Evolutionary conservation across 108 stramenopile genomes (phyloP).

Genomic region (Bacterosira constricta): DNA sequence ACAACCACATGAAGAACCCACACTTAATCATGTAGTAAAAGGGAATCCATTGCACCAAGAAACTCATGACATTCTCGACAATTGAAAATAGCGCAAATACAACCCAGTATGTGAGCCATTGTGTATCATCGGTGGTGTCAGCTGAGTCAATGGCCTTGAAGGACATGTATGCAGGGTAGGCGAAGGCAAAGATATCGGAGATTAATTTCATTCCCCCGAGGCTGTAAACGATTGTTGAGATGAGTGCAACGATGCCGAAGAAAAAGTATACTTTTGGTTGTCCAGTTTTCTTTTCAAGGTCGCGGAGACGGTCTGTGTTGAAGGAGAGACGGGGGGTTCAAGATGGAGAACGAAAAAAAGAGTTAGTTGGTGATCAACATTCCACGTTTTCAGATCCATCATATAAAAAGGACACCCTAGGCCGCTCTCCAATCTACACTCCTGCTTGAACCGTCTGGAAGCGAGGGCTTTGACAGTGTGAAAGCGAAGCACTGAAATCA

Average conservation of each 20-base stretch:
- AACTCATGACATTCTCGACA: constrained; percentile 51
- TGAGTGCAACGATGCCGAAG: constrained; percentile 41
- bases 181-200: constrained; percentile 89
- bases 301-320: constrained; percentile 74
- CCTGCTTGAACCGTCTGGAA: no score
- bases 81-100: constrained; percentile 87
- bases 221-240: constrained; percentile 42
- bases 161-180: constrained; percentile 97
- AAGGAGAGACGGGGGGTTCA: no score
- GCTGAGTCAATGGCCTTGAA: constrained; percentile 94
- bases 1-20: constrained; percentile 81
- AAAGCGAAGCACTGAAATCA: no score
- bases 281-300: constrained; percentile 82
- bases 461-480: no score
- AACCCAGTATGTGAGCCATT: constrained; percentile 99
- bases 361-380: no score
- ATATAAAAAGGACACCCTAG: no score
- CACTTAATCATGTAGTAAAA: constrained; percentile 87
- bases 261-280: constrained; percentile 81
- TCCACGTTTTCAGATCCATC: no score
- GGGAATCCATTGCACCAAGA: constrained; percentile 68
- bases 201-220: constrained; percentile 81
- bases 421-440: no score
- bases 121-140: constrained; percentile 77
- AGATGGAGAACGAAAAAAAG: no score